Evolutionary conservation across 1,284 basidiomycete species (phyloP), one percentile per base, ranked within the genome.

Genomic region (Grifola frondosa): DNA sequence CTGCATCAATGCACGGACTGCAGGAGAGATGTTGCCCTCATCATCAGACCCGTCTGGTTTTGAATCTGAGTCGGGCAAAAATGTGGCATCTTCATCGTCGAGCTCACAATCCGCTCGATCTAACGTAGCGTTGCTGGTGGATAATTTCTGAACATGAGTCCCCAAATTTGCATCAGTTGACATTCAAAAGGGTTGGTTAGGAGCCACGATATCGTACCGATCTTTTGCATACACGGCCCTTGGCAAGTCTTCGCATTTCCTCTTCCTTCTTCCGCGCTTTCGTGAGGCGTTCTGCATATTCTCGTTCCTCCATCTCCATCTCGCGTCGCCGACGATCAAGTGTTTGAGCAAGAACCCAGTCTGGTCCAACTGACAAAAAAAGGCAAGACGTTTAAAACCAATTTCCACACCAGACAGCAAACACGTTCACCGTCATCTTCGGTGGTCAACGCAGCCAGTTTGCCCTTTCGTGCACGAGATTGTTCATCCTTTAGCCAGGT

Each of bases 271-370:
- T 76, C 55, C 80, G 68, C 6, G 86, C 88, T 36, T 70, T 63
- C 1, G 66, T 66, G 2, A 94, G 68, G 30, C 80, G 73, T 36
- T 78, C 75, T 40, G 78, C 75, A 42, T 84, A 80, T 35, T 81
- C 84, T 23, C 66, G 63, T 30, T 89, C 81, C n/a, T 79, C 76
- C 0, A 71, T 75, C 44, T 86, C 83, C 13, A 91, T 69, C 46
- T 86, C 80, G 5, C 77, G 67, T 46, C 80, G 69, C 15, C 77
- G 69, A 13, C 82, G 75, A 46, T 84, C 81, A 30, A 84, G 60
- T 3, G 88, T 83, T 58, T 92, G 90, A 13, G 82, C 73, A n/a
- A 84, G 65, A 0, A 94, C 86, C 92, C 91, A 95, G 40, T 84
- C 78, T 10, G 83, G 83, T 37, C 74, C 88, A 85, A 58, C 21